Percentiles rank a stretch among this genome's conserved stretches.
These are phyloP conservation scores for Lobosporangium transversale DNA, from an alignment of 192 early-diverging fungal species.

Conservation along the genomic window DNA sequence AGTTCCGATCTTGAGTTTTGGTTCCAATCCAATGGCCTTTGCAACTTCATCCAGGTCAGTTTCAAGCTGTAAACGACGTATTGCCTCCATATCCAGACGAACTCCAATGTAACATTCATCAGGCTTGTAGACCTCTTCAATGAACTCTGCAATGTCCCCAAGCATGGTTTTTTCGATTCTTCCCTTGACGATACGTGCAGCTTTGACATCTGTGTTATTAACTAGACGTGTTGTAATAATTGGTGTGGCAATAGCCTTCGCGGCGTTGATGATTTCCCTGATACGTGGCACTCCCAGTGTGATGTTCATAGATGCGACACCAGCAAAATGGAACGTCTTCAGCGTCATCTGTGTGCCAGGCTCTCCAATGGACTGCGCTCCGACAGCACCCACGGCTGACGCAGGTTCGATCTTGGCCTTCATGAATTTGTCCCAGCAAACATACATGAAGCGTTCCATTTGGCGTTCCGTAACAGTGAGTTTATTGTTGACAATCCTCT, in stretches of 20 bases:
- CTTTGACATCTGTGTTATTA: conserved; percentile 69
- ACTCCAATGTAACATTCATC: conserved; percentile 82
- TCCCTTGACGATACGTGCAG: conserved; percentile 97
- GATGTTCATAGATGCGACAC: conserved; percentile 99
- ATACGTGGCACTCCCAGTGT: conserved; percentile 99
- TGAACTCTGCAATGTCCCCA: conserved; percentile 92
- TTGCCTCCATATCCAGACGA: conserved; percentile 85
- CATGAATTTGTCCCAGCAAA: conserved; percentile 86
- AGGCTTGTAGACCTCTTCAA: conserved; percentile 88
- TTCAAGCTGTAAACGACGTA: conserved; percentile 91
- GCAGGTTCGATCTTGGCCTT: conserved; percentile 95
- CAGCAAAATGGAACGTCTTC: conserved; percentile 99
- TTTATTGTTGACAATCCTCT: conserved; percentile 69
- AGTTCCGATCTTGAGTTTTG: conserved; percentile 89
- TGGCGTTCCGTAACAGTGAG: conserved; percentile 78
- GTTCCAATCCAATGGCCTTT: conserved; percentile 78
- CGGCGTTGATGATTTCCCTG: conserved; percentile 99
- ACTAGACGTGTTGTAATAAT: conserved; percentile 85
- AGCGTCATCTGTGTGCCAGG: conserved; percentile 99
- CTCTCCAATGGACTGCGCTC: conserved; percentile 97
- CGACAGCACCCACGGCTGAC: conserved; percentile 95
- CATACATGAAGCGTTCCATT: conserved; percentile 77
- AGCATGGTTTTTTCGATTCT: conserved; percentile 92
- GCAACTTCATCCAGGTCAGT: conserved; percentile 80
- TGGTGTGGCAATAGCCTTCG: conserved; percentile 95